These are phyloP conservation scores for Alectoria sarmentosa DNA, from an alignment of 495 filamentous ascomycete genomes.

Conservation along the genomic window DNA sequence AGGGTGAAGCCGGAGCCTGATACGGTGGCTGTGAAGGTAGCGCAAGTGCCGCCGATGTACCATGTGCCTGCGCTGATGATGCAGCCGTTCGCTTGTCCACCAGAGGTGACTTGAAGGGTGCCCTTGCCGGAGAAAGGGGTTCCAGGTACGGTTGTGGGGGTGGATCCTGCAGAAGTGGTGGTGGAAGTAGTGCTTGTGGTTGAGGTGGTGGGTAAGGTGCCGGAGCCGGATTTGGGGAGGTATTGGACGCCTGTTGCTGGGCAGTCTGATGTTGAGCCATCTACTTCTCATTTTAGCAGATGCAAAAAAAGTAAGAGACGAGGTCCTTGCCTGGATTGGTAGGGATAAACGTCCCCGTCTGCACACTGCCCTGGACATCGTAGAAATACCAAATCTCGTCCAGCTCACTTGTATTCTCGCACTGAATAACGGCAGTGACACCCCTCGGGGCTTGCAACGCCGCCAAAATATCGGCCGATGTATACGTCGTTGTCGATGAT, in stretches of 20 bases:
- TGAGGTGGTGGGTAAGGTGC: conserved; percentile 26
- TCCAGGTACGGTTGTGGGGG: conserved; percentile 38
- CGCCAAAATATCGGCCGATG: conserved; percentile 50
- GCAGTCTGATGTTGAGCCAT: conserved; percentile 58
- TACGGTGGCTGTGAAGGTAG: conserved; percentile 52
- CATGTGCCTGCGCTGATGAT: conserved; percentile 63
- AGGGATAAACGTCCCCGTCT: conserved; percentile 67
- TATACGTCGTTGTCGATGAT: conserved; percentile 47
- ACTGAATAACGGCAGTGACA: conserved; percentile 61
- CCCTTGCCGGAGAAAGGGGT: conserved; percentile 49
- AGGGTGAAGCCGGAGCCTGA: conserved; percentile 51
- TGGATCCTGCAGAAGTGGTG: conserved; percentile 30
- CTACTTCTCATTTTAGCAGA: conserved; percentile 26
- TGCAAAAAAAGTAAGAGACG: neutral
- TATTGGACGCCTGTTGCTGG: conserved; percentile 56
- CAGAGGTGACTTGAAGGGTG: conserved; percentile 49
- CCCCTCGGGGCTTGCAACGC: conserved; percentile 60
- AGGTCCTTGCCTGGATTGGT: conserved; percentile 43
- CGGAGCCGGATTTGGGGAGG: conserved; percentile 50
- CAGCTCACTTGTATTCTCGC: conserved; percentile 46
- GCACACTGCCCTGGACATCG: conserved; percentile 69
- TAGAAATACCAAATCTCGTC: conserved; percentile 85
- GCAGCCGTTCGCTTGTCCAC: conserved; percentile 52
- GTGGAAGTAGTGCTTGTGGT: conserved; percentile 32
- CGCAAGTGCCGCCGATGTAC: conserved; percentile 64